Evolutionary conservation across 1,139 yeast genomes (phyloP).

Genomic region (Protomyces macrosporus): DNA sequence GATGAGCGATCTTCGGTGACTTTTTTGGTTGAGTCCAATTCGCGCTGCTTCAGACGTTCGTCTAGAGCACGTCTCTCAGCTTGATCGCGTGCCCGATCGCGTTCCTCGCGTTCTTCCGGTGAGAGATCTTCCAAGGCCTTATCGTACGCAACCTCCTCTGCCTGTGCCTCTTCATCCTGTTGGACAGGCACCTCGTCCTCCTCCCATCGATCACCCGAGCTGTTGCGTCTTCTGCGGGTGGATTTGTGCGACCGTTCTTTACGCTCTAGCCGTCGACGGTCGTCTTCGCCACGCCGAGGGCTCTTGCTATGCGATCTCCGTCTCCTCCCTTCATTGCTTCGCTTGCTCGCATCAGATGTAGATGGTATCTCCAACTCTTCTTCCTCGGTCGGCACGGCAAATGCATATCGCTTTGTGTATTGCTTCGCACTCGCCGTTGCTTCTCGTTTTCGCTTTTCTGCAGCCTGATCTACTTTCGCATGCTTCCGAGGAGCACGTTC

Average conservation of each 20-base stretch:
- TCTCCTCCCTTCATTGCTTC: constrained; percentile 11
- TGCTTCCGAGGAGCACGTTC: constrained; percentile 31
- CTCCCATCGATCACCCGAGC: constrained; percentile 26
- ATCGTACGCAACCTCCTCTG: not conserved
- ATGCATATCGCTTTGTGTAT: constrained; percentile 25
- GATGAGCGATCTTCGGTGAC: constrained; percentile 28
- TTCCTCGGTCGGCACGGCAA: constrained; percentile 28
- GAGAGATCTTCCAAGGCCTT: constrained; percentile 3
- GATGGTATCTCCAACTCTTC: constrained; percentile 6
- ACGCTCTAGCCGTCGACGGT: not conserved
- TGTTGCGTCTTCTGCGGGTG: constrained; percentile 15
- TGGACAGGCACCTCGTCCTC: constrained; percentile 26
- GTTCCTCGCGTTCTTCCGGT: constrained; percentile 26
- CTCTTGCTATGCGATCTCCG: not conserved
- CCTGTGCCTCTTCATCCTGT: constrained; percentile 24
- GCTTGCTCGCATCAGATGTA: not conserved
- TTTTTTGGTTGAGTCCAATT: constrained; percentile 28
- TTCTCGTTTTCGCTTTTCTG: constrained; percentile 13
- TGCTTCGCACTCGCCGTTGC: constrained; percentile 11
- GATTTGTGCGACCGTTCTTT: constrained; percentile 1
- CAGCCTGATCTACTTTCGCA: constrained; percentile 14
- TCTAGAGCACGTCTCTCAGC: constrained; percentile 39
- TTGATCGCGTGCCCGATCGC: constrained; percentile 33
- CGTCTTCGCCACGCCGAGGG: not conserved
- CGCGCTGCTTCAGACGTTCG: constrained; percentile 35